Evolutionary conservation across 768 basidiomycete species (phyloP), one percentile per base, ranked within the genome.

Genomic region (Stropharia rugosoannulata): DNA sequence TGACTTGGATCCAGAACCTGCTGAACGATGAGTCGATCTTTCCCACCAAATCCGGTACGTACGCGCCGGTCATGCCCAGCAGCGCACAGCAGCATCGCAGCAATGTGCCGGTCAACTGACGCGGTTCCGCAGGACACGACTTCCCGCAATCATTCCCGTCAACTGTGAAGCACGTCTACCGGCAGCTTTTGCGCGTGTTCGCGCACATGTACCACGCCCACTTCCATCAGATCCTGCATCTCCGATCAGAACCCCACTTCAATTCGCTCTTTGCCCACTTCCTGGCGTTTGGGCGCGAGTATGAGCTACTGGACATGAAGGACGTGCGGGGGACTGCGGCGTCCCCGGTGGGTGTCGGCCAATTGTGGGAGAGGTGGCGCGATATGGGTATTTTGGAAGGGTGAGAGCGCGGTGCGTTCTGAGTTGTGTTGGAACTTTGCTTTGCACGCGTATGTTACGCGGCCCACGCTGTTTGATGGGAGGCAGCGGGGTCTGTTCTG

Each of bases 191-290:
- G 46, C 89, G 96, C 47, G 93, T 98, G 52, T 98, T 98, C 69
- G 96, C 97, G 3, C 97, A 99, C 74, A 86, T 98, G 67, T 99
- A 98, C 73, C 92, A 99, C 69, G 89, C 93, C 7, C 97, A 99
- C 66, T 99, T 95, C 70, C 77, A 81, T 10, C 87, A 90, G 64
- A 88, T 98, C 65, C 84, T 99, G 32, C 97, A 99, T 68, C 83
- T 99, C 35, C 92, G 93, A 51, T 87, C 90, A 12, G 97, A 98
- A 70, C 91, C 91, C 0, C 95, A 97, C 69, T 95, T 96, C 74
- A 96, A 96, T 71, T 96, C 94, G 5, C 83, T 99, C 36, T 99
- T 99, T 69, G 97, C 97, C 0, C 97, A 99, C 73, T 98, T 97
- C 75, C 78, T 99, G 32, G 90, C 96, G 0, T 98, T 98, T 66